Percentiles rank a stretch among this genome's conserved stretches.
phyloP scores from a whole-genome alignment of 495 filamentous ascomycete genomes.

The Friedmanniomyces endolithicus region DNA sequence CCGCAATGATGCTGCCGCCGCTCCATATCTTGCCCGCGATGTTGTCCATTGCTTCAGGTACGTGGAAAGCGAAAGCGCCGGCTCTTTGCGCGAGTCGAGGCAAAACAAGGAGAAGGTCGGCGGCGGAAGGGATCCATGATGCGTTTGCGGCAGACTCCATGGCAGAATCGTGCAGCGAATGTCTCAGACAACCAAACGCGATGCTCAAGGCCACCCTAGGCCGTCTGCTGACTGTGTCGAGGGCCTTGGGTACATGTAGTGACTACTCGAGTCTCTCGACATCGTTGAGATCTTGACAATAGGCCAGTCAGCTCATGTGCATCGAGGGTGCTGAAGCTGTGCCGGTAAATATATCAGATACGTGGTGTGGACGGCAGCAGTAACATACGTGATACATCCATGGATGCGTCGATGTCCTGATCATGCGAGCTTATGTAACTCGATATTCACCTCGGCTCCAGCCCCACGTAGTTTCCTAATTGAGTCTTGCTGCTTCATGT shows the following conservation, averaged over 20 bases:
- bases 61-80: constrained; percentile 42
- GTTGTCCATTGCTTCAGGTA: constrained; percentile 51
- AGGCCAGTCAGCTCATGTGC: too few species aligned
- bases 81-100: constrained; percentile 53
- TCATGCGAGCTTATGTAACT: too few species aligned
- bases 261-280: too few species aligned
- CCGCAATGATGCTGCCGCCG: constrained; percentile 49
- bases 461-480: neutral
- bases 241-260: too few species aligned
- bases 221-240: too few species aligned
- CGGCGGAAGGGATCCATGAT: constrained; percentile 22
- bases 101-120: constrained; percentile 30
- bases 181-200: constrained; percentile 1
- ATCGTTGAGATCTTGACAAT: too few species aligned
- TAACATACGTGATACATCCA: too few species aligned
- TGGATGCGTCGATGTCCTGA: too few species aligned
- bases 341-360: too few species aligned
- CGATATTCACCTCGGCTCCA: neutral
- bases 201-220: neutral
- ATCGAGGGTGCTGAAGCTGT: too few species aligned
- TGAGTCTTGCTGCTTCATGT: too few species aligned
- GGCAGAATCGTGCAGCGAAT: neutral
- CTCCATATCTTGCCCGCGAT: constrained; percentile 36
- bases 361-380: too few species aligned
- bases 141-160: constrained; percentile 12